Conservation (phyloP, 345 rosid genomes). For the Dipteronia sinensis region DNA sequence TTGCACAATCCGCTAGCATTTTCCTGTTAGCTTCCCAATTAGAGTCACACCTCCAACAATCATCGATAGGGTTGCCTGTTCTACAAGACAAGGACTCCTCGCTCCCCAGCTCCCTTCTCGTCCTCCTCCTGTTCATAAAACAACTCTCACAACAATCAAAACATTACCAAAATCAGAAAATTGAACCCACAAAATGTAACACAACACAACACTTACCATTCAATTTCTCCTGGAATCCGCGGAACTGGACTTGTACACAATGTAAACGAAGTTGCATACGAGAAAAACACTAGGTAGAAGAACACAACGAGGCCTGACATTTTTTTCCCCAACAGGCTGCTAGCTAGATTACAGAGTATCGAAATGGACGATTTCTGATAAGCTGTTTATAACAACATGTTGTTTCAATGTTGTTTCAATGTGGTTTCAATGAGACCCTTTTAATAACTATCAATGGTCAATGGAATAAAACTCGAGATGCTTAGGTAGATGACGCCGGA, state of each 20-base stretch:
- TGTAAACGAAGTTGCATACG: neutral
- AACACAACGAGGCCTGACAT: constrained; percentile 32
- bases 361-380: neutral
- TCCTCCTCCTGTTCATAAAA: constrained; percentile 30
- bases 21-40: constrained; percentile 60
- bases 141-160: neutral
- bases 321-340: neutral
- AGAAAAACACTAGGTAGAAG: constrained; percentile 14
- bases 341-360: neutral
- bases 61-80: constrained; percentile 67
- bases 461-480: neutral
- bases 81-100: constrained; percentile 17
- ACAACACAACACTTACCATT: constrained; percentile 25
- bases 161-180: neutral
- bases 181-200: neutral
- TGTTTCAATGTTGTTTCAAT: neutral
- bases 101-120: constrained; percentile 31
- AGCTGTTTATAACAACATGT: neutral
- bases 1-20: constrained; percentile 56
- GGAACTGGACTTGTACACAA: neutral
- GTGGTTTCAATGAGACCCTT: too few species aligned
- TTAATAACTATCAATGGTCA: neutral
- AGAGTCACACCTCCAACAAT: constrained; percentile 70
- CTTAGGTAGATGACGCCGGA: constrained; percentile 21
- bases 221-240: constrained; percentile 21